Conservation (phyloP, 1,284 basidiomycete genomes). For the Microbotryum intermedium region DNA sequence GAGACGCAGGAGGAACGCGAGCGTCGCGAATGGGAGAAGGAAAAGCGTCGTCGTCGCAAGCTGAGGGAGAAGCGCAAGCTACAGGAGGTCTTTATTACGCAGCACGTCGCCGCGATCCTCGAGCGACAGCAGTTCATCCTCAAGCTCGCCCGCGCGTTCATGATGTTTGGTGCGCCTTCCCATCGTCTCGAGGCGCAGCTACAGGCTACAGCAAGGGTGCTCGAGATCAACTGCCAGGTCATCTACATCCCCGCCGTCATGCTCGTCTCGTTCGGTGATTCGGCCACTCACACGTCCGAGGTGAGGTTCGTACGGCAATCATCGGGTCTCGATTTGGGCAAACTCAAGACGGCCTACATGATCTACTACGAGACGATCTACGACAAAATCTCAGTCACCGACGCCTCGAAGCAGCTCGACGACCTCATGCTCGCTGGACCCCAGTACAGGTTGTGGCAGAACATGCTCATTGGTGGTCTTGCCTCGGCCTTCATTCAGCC, state of each 20-base stretch:
- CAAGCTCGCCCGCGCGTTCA: slow-evolving; percentile 78
- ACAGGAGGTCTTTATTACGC: slow-evolving; percentile 53
- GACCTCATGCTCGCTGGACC: slow-evolving; percentile 57
- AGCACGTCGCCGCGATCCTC: slow-evolving; percentile 67
- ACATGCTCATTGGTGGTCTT: slow-evolving; percentile 67
- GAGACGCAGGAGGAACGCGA: slow-evolving; percentile 42
- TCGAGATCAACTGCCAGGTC: slow-evolving; percentile 74
- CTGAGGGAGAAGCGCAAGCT: slow-evolving; percentile 57
- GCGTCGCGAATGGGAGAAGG: slow-evolving; percentile 48
- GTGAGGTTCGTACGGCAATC: slow-evolving; percentile 75
- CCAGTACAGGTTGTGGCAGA: slow-evolving; percentile 55
- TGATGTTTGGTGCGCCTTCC: slow-evolving; percentile 92
- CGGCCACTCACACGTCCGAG: slow-evolving; percentile 70
- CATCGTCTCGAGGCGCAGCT: slow-evolving; percentile 82
- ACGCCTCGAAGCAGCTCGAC: slow-evolving; percentile 66
- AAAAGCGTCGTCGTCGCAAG: slow-evolving; percentile 44
- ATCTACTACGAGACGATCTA: slow-evolving; percentile 82
- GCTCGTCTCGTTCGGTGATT: slow-evolving; percentile 63
- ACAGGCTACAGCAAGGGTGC: slow-evolving; percentile 70
- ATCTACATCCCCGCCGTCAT: slow-evolving; percentile 73
- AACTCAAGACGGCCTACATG: slow-evolving; percentile 64
- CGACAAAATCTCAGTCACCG: slow-evolving; percentile 71
- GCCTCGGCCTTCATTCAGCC: slow-evolving; percentile 64
- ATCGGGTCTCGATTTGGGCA: slow-evolving; percentile 64
- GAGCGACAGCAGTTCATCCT: slow-evolving; percentile 82